These are phyloP conservation scores for Blepharisma undulans DNA, from an alignment of 169 alveolate genomes.

Conservation along the genomic window DNA sequence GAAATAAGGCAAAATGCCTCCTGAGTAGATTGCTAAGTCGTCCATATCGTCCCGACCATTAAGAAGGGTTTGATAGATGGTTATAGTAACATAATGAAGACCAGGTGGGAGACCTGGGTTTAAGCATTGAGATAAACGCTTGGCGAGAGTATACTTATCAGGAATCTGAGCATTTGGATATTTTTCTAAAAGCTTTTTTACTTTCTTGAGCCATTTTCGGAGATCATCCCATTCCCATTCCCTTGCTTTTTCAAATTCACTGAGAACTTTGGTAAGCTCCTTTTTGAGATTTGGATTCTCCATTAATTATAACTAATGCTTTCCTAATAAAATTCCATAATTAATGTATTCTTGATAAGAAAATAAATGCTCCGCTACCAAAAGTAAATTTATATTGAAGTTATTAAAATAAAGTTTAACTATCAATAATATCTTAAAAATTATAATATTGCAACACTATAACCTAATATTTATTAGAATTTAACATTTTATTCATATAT, in stretches of 20 bases:
- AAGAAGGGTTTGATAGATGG: conserved; percentile 65
- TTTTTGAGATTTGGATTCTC: neutral
- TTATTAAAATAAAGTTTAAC: too few species aligned
- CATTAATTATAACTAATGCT: neutral
- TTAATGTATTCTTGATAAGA: neutral
- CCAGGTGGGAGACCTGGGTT: conserved; percentile 75
- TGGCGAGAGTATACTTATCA: conserved; percentile 38
- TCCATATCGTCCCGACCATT: conserved; percentile 58
- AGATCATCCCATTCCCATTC: conserved; percentile 26
- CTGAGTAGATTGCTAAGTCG: conserved; percentile 70
- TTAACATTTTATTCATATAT: too few species aligned
- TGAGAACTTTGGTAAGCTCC: neutral
- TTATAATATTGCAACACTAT: too few species aligned
- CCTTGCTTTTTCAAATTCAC: conserved; percentile 3
- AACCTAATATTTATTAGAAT: too few species aligned
- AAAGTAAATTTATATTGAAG: neutral
- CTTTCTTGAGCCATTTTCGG: conserved; percentile 36
- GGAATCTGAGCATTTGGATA: neutral
- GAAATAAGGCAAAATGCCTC: conserved; percentile 78
- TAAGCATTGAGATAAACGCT: conserved; percentile 73
- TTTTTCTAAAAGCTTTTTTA: conserved; percentile 39
- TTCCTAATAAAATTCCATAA: neutral
- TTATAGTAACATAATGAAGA: conserved; percentile 69
- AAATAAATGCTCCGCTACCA: neutral
- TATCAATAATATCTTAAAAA: too few species aligned